Conservation (phyloP, 2,329 filamentous ascomycete genomes). For the Penicillium sp. region DNA sequence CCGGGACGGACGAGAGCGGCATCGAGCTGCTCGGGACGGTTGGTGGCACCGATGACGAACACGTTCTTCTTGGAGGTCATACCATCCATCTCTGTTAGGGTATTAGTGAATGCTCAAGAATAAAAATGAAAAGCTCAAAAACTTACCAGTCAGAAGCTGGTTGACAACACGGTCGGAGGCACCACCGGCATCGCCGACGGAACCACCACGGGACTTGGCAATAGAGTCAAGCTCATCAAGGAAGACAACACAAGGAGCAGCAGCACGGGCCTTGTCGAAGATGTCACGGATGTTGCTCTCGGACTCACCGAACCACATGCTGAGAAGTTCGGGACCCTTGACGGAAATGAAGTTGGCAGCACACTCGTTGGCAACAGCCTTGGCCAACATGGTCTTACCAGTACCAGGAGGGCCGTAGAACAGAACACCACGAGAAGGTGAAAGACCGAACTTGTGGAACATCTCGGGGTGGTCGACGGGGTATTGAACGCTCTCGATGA, state of each 20-base stretch:
- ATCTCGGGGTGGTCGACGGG: conserved; percentile 99
- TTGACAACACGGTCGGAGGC: conserved; percentile 99
- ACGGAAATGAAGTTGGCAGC: conserved; percentile 99
- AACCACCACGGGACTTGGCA: conserved; percentile 98
- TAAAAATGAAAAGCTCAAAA: conserved; percentile 8
- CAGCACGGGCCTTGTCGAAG: conserved; percentile 98
- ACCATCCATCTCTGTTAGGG: conserved; percentile 82
- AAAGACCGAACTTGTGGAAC: conserved; percentile 99
- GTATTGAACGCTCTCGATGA: conserved; percentile 98
- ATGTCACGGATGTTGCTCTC: conserved; percentile 99
- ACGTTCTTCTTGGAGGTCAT: conserved; percentile 99
- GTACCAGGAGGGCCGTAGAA: conserved; percentile 99
- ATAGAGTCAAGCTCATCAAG: conserved; percentile 98
- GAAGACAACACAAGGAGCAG: conserved; percentile 98
- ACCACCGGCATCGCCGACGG: conserved; percentile 92
- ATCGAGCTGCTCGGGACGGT: conserved; percentile 97
- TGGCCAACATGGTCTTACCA: conserved; percentile 99
- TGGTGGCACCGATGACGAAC: conserved; percentile 98
- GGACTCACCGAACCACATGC: conserved; percentile 99
- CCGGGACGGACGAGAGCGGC: conserved; percentile 97
- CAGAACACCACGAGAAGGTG: conserved; percentile 94
- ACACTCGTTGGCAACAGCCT: conserved; percentile 98
- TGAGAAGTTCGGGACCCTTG: conserved; percentile 96
- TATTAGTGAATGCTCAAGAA: conserved; percentile 44
- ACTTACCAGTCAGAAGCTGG: conserved; percentile 92